Base-by-base conservation (phyloP, 2,329 filamentous ascomycete species). In the Penicillium sp. region DNA sequence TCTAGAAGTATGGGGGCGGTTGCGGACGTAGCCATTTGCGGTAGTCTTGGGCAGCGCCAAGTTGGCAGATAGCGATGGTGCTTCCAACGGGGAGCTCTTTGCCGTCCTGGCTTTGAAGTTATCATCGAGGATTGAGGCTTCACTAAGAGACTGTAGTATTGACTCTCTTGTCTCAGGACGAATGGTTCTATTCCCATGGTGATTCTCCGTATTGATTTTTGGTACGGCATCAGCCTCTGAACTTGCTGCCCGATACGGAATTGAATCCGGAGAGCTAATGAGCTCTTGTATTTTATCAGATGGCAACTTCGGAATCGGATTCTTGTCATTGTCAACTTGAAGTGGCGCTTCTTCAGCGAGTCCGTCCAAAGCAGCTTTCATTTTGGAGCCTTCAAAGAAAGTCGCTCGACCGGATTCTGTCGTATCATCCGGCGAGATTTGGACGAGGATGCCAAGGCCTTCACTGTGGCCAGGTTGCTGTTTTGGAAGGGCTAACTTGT, bases 271-370 rank as follows among this genome's bases (percentile, higher is more conserved):
- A 9, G 78, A 77, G 12, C 72, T 64, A 5, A 76, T 78, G 37
- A 82, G 70, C 39, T 79, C 76, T 37, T 78, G 72, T 3, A 82
- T 76, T 60, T 80, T 73, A 36, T 71, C 72, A 2, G 75, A 73
- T 3, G 78, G 80, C 28, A 81, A 65, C 56, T 78, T 81, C 49
- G 77, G 62, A 3, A 75, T 61, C 51, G 67, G 72, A 4, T 74
- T 62, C 42, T 63, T 61, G 24, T 66, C 64, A 9, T 59, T 58
- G 5, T 55, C 48, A 35, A 54, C 50, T 8, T 28, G 43, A 13
- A 58, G 57, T n/a, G 61, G 56, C 6, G 46, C 45, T 27, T 64
- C 63, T 13, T 54, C 51, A n/a, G 62, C 51, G 36, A 58, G 48
- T 11, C 52, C 57, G 26, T 54, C 51, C 29, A 66, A 44, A 27